A percentile compares a stretch with the other conserved stretches of the same genome.
Conservation (phyloP, 2,329 filamentous ascomycete genomes). For the Alternaria hordeiaustralica region DNA sequence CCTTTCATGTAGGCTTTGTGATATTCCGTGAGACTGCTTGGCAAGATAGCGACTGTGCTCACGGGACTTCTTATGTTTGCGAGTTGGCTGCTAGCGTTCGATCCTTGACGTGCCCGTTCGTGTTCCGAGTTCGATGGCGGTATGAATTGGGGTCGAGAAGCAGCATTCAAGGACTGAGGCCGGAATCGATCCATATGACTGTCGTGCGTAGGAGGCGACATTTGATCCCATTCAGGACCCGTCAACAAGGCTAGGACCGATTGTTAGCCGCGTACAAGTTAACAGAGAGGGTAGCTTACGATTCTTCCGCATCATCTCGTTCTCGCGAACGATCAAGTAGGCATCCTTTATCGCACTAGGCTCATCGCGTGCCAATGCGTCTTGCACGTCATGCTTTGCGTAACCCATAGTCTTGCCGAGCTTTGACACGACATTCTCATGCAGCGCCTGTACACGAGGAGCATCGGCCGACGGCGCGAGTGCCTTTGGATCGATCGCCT, state of each 20-base stretch:
- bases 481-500: constrained; percentile 82
- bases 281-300: constrained; percentile 65
- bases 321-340: constrained; percentile 96
- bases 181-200: constrained; percentile 40
- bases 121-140: constrained; percentile 32
- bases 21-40: constrained; percentile 87
- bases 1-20: constrained; percentile 90
- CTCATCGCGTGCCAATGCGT: constrained; percentile 88
- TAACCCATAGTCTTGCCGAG: constrained; percentile 99
- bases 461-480: constrained; percentile 75
- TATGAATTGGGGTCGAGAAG: constrained; percentile 41
- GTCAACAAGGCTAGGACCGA: constrained; percentile 59
- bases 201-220: constrained; percentile 61
- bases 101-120: constrained; percentile 54
- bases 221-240: constrained; percentile 61
- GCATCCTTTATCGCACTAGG: constrained; percentile 98
- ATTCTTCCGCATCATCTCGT: constrained; percentile 94
- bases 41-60: constrained; percentile 89
- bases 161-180: constrained; percentile 42
- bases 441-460: constrained; percentile 85
- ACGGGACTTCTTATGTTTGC: constrained; percentile 52
- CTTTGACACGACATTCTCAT: constrained; percentile 91
- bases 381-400: constrained; percentile 90
- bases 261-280: constrained; percentile 20
- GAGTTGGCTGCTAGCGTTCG: constrained; percentile 51